Evolutionary conservation across 495 filamentous ascomycete genomes (phyloP).

Genomic region (Penicillium canariense): DNA sequence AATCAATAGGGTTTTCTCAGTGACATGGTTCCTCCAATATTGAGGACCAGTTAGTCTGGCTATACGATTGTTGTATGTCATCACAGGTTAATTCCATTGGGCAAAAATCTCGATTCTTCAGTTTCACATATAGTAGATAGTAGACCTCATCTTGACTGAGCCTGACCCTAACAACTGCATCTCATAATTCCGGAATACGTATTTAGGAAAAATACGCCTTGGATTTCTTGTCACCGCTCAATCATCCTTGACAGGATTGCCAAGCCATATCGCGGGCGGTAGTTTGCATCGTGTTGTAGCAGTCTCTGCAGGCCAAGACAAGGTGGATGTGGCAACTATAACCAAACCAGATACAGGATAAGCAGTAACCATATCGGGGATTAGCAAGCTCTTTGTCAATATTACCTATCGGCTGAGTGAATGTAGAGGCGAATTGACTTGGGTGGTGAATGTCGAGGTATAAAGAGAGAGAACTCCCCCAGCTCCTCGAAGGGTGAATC

Average conservation of each 20-base stretch:
- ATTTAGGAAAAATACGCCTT: too few relatives aligned
- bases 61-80: too few relatives aligned
- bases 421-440: neutral
- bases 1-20: too few relatives aligned
- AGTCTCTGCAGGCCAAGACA: constrained; percentile 5
- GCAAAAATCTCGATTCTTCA: too few relatives aligned
- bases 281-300: neutral
- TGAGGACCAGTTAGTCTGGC: too few relatives aligned
- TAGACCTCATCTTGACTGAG: too few relatives aligned
- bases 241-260: neutral
- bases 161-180: too few relatives aligned
- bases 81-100: too few relatives aligned
- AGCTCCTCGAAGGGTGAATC: neutral
- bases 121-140: too few relatives aligned
- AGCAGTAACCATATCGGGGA: neutral
- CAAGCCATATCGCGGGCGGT: neutral
- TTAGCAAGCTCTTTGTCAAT: constrained; percentile 11
- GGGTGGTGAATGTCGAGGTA: neutral
- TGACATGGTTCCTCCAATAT: too few relatives aligned
- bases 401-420: neutral
- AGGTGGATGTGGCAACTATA: neutral
- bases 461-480: neutral
- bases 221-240: neutral
- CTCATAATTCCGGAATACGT: too few relatives aligned
- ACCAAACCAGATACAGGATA: neutral